Evolutionary conservation across 352 stramenopile species (phyloP).

Genomic region (Thalassiosira hispida): DNA sequence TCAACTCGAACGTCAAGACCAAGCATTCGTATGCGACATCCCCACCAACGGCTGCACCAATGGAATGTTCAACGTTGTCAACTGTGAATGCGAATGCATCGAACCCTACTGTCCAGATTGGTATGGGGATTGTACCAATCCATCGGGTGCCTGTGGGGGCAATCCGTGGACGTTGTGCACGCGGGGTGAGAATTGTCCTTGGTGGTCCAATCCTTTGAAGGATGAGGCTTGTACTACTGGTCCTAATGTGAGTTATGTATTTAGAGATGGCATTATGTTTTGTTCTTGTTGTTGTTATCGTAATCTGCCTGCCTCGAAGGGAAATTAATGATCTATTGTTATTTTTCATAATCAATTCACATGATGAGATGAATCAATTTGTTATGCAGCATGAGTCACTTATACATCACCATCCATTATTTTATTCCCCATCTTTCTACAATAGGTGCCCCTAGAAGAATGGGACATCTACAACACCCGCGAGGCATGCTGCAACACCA

Average conservation of each 20-base stretch:
- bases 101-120: conserved; percentile 25
- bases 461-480: conserved; percentile 45
- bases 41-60: conserved; percentile 36
- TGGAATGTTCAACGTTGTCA: conserved; percentile 36
- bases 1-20: neutral
- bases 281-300: no score
- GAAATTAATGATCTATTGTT: neutral
- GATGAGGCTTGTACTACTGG: conserved; percentile 33
- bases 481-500: conserved; percentile 32
- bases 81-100: conserved; percentile 44
- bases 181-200: conserved; percentile 37
- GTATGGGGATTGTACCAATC: conserved; percentile 7
- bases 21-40: neutral
- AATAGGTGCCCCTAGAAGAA: conserved; percentile 41
- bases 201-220: conserved; percentile 28
- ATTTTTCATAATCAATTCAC: neutral
- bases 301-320: neutral
- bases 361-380: no score
- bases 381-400: no score
- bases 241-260: conserved; percentile 11
- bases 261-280: no score
- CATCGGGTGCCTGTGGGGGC: neutral
- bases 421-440: no score
- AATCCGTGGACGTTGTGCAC: conserved; percentile 18
- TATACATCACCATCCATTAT: no score